A percentile compares a stretch with the other conserved stretches of the same genome.
Evolutionary conservation across 768 basidiomycete genomes (phyloP).

Genomic region (Lactarius hengduanensis): DNA sequence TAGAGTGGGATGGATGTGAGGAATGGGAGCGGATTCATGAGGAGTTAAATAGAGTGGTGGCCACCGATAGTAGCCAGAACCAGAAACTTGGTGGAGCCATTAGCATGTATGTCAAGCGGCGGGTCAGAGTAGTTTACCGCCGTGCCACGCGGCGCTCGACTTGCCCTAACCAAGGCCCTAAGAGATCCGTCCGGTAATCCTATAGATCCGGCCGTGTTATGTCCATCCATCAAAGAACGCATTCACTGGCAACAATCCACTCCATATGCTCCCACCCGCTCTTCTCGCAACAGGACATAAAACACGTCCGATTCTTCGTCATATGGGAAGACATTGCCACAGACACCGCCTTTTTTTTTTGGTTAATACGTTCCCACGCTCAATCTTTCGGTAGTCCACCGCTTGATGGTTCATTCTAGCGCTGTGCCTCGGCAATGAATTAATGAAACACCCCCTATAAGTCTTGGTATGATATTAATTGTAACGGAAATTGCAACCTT

Average conservation of each 20-base stretch:
- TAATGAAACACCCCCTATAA: background rate
- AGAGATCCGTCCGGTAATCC: background rate
- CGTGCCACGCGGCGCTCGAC: background rate
- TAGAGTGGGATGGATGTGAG: background rate
- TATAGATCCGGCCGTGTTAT: background rate
- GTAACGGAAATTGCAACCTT: background rate
- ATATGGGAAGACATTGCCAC: background rate
- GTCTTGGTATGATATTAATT: background rate
- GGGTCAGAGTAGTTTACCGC: background rate
- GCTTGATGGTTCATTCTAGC: background rate
- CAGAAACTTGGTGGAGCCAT: too few relatives aligned
- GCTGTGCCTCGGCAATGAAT: background rate
- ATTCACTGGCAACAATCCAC: background rate
- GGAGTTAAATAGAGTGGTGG: slow-evolving; percentile 15
- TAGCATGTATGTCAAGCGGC: too few relatives aligned
- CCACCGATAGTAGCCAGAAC: too few relatives aligned
- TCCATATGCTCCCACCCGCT: background rate
- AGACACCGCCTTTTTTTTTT: background rate
- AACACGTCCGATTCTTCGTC: background rate
- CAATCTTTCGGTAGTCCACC: background rate
- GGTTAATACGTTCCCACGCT: background rate
- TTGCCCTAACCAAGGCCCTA: background rate
- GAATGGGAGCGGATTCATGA: background rate
- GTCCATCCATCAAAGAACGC: too few relatives aligned
- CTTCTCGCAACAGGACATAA: background rate